Percentiles rank a stretch among this genome's conserved stretches.
Evolutionary conservation across 352 stramenopile species (phyloP).

Genomic region (Phytophthora lateralis): DNA sequence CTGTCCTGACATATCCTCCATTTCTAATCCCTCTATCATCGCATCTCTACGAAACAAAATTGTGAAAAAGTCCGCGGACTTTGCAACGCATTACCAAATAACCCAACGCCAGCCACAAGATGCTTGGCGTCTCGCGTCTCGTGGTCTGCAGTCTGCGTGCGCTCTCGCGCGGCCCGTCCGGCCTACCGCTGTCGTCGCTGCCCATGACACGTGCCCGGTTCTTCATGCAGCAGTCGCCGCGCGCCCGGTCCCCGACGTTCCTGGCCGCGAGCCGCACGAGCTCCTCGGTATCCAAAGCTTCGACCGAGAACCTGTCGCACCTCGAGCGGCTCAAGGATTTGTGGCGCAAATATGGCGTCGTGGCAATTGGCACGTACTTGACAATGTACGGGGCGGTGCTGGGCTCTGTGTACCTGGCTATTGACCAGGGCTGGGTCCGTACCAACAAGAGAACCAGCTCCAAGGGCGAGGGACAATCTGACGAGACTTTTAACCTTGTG

Average conservation of each 20-base stretch:
- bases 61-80: not conserved
- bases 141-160: not conserved
- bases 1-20: not conserved
- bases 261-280: conserved; percentile 17
- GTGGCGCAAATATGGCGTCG: conserved; percentile 84
- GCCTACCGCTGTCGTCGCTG: not conserved
- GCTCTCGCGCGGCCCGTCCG: not conserved
- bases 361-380: conserved; percentile 86
- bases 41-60: not conserved
- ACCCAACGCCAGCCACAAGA: conserved; percentile 20
- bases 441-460: conserved; percentile 47
- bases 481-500: conserved; percentile 76
- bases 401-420: conserved; percentile 82
- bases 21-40: not conserved
- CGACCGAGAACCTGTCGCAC: conserved; percentile 35
- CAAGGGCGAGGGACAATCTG: conserved; percentile 21
- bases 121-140: conserved; percentile 27
- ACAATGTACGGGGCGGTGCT: conserved; percentile 79
- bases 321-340: conserved; percentile 74
- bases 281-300: conserved; percentile 32
- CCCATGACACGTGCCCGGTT: conserved; percentile 5
- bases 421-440: conserved; percentile 79
- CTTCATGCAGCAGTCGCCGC: conserved; percentile 22
- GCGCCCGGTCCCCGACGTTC: conserved; percentile 15
- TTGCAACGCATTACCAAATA: not conserved